Evolutionary conservation across 2,329 filamentous ascomycete genomes (phyloP).

Genomic region (Ophiostoma triangulosporum): DNA sequence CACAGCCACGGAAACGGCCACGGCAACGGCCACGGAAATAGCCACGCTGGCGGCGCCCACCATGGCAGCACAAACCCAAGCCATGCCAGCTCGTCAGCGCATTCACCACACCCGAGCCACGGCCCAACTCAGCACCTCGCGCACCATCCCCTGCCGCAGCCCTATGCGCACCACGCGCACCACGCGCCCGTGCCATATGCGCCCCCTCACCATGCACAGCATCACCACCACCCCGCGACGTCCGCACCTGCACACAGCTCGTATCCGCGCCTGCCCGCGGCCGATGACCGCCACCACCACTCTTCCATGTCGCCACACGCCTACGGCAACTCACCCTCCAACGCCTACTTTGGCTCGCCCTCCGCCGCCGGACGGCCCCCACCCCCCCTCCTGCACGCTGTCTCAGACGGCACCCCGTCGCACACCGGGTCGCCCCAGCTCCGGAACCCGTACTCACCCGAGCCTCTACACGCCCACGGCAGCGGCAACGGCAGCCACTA

Average conservation of each 20-base stretch:
- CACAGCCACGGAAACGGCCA: conserved; percentile 1
- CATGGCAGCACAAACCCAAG: not conserved
- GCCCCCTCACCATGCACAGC: too few species aligned
- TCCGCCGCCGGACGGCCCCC: not conserved
- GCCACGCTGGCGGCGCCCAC: conserved; percentile 10
- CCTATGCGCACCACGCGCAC: conserved; percentile 9
- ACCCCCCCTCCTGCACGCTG: not conserved
- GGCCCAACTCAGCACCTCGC: not conserved
- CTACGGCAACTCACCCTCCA: not conserved
- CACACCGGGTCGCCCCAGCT: not conserved
- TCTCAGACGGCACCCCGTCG: not conserved
- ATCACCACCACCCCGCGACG: not conserved
- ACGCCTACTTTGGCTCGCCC: not conserved
- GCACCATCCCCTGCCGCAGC: conserved; percentile 1
- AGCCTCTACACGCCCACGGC: not conserved
- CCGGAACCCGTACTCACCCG: not conserved
- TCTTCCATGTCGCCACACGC: conserved; percentile 17
- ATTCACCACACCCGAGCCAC: not conserved
- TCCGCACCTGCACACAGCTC: not conserved
- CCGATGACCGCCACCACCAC: conserved; percentile 5
- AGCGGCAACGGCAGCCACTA: not conserved
- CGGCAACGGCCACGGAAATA: conserved; percentile 10
- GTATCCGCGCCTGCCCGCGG: conserved; percentile 1
- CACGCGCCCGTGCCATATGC: conserved; percentile 8
- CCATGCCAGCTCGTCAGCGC: not conserved